A percentile compares a stretch with the other conserved stretches of the same genome.
These are phyloP conservation scores for Dalbergia oliveri DNA, from an alignment of 306 rosid species.

Conservation along the genomic window DNA sequence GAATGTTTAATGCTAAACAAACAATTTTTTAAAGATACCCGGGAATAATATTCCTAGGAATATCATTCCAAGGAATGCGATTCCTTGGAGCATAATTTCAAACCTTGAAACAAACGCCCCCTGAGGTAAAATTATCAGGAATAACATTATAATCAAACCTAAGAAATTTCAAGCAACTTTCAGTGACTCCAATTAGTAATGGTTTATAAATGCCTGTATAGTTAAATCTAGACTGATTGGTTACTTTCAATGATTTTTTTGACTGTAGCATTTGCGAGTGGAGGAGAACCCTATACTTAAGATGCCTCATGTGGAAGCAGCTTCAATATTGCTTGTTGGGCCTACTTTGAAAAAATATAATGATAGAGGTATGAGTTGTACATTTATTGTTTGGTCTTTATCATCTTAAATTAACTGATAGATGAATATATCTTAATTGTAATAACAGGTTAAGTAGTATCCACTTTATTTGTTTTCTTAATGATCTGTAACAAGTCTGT, in stretches of 20 bases:
- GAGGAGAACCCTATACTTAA: constrained; percentile 98
- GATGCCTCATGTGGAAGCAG: constrained; percentile 95
- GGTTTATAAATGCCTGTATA: background rate
- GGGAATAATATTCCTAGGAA: too few species aligned
- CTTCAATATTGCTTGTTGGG: constrained; percentile 93
- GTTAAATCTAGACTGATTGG: constrained; percentile 23
- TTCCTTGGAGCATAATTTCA: too few species aligned
- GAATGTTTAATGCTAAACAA: too few species aligned
- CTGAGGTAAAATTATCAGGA: background rate
- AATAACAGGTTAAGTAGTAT: background rate
- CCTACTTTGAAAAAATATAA: constrained; percentile 93
- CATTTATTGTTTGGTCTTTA: constrained; percentile 28
- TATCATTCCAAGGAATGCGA: too few species aligned
- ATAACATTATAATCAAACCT: background rate
- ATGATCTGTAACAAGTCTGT: constrained; percentile 26
- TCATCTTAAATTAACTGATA: constrained; percentile 32
- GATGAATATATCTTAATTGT: constrained; percentile 12
- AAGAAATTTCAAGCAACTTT: constrained; percentile 2
- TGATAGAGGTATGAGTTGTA: constrained; percentile 82
- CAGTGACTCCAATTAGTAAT: constrained; percentile 23
- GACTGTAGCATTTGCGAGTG: constrained; percentile 88
- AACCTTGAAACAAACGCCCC: too few species aligned
- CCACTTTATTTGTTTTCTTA: constrained; percentile 10
- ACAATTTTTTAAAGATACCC: too few species aligned
- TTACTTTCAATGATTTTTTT: constrained; percentile 44